Conservation (phyloP, 306 rosid genomes). For the Notholithocarpus densiflorus region DNA sequence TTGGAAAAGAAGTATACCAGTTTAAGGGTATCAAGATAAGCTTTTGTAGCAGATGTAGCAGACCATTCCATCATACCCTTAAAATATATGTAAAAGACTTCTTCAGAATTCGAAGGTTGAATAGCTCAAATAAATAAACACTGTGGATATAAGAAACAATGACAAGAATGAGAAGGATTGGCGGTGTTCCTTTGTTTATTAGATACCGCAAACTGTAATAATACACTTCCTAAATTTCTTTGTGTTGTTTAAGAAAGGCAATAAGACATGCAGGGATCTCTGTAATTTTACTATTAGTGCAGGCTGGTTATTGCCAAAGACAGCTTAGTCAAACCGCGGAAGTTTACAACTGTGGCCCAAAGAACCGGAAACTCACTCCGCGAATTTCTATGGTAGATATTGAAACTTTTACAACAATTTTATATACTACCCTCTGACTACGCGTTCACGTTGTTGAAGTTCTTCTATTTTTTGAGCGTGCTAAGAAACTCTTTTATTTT, state of each 20-base stretch:
- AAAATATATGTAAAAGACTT: neutral
- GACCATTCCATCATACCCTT: constrained; percentile 50
- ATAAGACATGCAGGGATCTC: neutral
- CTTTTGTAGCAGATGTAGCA: constrained; percentile 50
- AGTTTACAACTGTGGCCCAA: neutral
- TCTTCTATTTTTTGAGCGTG: no score
- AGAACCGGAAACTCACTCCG: neutral
- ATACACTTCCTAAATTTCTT: neutral
- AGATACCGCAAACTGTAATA: neutral
- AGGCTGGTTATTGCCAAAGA: neutral
- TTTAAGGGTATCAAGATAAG: constrained; percentile 59
- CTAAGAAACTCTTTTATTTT: fast-evolving
- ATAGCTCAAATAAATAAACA: neutral
- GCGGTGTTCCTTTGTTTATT: neutral
- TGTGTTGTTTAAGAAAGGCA: neutral
- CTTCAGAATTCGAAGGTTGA: neutral
- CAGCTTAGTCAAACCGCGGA: constrained; percentile 21
- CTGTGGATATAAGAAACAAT: neutral
- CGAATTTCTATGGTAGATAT: neutral
- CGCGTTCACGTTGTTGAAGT: no score
- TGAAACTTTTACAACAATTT: neutral
- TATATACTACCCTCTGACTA: no score
- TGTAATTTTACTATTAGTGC: neutral
- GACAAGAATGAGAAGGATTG: neutral
- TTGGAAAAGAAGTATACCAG: constrained; percentile 28